Evolutionary conservation across 2,329 filamentous ascomycete genomes (phyloP).

Genomic region (Fusarium albidum): DNA sequence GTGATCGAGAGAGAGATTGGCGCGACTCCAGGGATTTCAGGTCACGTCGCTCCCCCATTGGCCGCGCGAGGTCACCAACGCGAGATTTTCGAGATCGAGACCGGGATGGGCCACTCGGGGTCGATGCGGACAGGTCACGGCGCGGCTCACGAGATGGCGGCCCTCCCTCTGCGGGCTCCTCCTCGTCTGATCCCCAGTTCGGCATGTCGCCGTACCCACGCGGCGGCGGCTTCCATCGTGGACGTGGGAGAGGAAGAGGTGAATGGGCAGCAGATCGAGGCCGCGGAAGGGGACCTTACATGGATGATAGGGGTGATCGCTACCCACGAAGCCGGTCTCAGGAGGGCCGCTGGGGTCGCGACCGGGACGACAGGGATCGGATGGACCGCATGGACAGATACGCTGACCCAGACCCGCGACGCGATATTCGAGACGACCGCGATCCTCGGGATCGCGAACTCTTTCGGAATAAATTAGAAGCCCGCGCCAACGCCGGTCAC

Average conservation of each 20-base stretch:
- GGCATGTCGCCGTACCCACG: constrained; percentile 60
- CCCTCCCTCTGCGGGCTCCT: constrained; percentile 74
- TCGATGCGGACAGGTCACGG: constrained; percentile 73
- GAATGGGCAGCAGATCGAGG: constrained; percentile 56
- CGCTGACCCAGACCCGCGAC: constrained; percentile 49
- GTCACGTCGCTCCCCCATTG: constrained; percentile 65
- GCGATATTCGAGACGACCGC: constrained; percentile 58
- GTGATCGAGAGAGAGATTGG: constrained; percentile 61
- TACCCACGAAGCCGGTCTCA: constrained; percentile 73
- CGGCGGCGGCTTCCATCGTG: constrained; percentile 63
- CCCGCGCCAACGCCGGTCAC: constrained; percentile 55
- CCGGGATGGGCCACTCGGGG: constrained; percentile 65
- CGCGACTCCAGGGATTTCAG: constrained; percentile 50
- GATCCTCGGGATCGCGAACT: constrained; percentile 56
- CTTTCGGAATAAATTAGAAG: constrained; percentile 59
- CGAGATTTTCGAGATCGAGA: constrained; percentile 71
- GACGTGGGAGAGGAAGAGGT: constrained; percentile 58
- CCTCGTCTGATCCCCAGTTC: constrained; percentile 72
- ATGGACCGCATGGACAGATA: constrained; percentile 54
- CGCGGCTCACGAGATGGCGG: constrained; percentile 75
- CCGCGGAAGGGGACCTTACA: constrained; percentile 63
- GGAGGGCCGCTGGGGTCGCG: constrained; percentile 66
- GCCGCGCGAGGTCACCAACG: constrained; percentile 70
- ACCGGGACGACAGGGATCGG: constrained; percentile 63
- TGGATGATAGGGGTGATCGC: constrained; percentile 66